Evolutionary conservation across 805 yeast species (phyloP), one percentile per base, ranked within the genome.

Genomic region (Yarrowia sp.): DNA sequence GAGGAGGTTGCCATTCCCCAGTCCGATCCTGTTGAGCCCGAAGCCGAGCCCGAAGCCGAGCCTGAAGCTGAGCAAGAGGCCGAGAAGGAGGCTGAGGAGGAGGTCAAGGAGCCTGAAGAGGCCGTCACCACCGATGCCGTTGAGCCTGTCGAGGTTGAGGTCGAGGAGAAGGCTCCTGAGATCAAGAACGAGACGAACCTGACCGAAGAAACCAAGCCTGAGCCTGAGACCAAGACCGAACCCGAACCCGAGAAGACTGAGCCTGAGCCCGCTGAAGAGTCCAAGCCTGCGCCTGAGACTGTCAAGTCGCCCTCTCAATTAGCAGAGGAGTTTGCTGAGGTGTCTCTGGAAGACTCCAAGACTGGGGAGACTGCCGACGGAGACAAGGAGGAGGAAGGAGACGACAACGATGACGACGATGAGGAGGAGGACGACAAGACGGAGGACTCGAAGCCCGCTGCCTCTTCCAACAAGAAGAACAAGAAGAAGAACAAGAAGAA

Each of bases 381-480:
- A 13, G 63, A 63, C 33, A 21, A 53, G 13, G 35, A 42, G 12
- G 39, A 53, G 39, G 67, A 60, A 14, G 42, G n/a, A n/a, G 29
- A 39, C 3, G 44, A 39, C 1, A 46, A 35, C 7, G 62, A 19
- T 12, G 67, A 63, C 32, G 63, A 65, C 21, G 62, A 63, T 25
- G 62, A 41, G 14, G 62, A 44, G 13, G 39, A 39, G 62, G 64
- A 61, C 9, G 51, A 61, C 44, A 62, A 38, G 44, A 53, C 65
- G 39, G 39, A 27, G 27, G 55, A 42, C 27, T n/a, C 63, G 27
- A 47, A 27, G 7, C 46, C 59, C 46, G 36, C 62, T 59, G 44
- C 61, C 58, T 62, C 61, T 38, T 63, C 53, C 38, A 55, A 55
- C 62, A 63, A 64, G 65, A 68, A 24, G 29, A 39, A 39, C 29